phyloP scores from a whole-genome alignment of 345 rosid genomes.

The Camelina sativa region DNA sequence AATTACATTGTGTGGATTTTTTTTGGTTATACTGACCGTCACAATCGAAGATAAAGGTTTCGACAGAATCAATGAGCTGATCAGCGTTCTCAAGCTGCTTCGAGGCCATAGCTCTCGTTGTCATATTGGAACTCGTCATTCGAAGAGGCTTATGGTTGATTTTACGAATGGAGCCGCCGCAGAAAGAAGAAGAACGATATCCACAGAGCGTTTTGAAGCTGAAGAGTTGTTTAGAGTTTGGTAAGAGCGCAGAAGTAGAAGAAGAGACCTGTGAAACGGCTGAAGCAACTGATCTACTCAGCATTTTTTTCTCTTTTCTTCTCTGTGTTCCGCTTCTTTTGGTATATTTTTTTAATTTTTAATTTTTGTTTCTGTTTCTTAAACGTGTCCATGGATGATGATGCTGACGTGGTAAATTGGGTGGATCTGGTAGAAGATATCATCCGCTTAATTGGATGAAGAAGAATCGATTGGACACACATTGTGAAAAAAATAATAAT shows the following conservation, averaged over 20 bases:
- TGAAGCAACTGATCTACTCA: constrained; percentile 49
- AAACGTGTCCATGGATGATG: background rate
- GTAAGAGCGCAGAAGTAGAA: constrained; percentile 31
- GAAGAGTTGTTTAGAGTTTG: constrained; percentile 28
- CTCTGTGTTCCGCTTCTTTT: constrained; percentile 34
- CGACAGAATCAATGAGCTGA: constrained; percentile 83
- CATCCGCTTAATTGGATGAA: constrained; percentile 7
- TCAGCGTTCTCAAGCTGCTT: constrained; percentile 81
- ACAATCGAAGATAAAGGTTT: constrained; percentile 94
- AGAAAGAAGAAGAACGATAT: constrained; percentile 22
- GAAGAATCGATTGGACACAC: constrained; percentile 20
- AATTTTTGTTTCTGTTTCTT: background rate
- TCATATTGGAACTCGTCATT: constrained; percentile 47
- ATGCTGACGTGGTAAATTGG: constrained; percentile 38
- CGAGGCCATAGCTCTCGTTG: constrained; percentile 53
- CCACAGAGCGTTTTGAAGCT: constrained; percentile 23
- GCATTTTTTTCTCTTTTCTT: constrained; percentile 41
- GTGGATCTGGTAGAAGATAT: constrained; percentile 32
- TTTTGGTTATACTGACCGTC: constrained; percentile 54
- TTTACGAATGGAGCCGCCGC: constrained; percentile 18
- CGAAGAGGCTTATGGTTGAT: constrained; percentile 28
- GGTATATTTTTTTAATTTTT: background rate
- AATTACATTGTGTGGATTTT: background rate
- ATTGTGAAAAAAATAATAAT: background rate
- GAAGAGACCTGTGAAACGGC: constrained; percentile 38